Evolutionary conservation across 345 rosid species (phyloP).

Genomic region (Eucalyptus decipiens): DNA sequence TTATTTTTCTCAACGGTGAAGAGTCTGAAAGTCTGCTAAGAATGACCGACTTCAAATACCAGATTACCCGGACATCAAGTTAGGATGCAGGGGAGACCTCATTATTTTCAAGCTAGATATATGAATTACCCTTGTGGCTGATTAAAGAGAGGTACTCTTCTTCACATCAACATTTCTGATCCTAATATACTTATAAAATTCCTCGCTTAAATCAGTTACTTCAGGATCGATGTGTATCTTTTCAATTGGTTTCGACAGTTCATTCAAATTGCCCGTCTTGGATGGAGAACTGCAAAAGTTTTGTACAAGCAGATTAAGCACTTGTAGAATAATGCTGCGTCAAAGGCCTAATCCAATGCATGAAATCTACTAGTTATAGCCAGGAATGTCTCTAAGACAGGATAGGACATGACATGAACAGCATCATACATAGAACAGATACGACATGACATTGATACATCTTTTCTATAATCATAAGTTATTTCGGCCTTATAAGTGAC

Average conservation of each 20-base stretch:
- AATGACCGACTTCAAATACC: too few relatives aligned
- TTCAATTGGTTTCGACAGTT: background rate
- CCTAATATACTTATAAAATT: slow-evolving; percentile 16
- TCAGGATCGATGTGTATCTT: background rate
- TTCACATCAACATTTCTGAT: slow-evolving; percentile 14
- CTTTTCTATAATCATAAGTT: background rate
- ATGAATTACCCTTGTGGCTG: slow-evolving; percentile 22
- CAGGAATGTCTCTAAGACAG: background rate
- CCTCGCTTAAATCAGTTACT: slow-evolving; percentile 7
- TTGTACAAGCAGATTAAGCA: background rate
- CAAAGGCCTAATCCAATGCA: background rate
- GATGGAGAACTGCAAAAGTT: background rate
- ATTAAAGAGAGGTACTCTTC: slow-evolving; percentile 3
- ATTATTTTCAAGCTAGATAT: slow-evolving; percentile 22
- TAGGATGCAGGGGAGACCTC: slow-evolving; percentile 18
- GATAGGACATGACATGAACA: background rate
- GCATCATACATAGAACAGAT: background rate
- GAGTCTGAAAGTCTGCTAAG: background rate
- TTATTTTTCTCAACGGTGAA: too few relatives aligned
- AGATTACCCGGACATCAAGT: background rate
- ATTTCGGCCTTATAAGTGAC: background rate
- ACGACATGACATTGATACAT: background rate
- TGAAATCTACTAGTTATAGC: background rate
- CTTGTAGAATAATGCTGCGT: background rate
- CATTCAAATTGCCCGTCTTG: background rate